Percentiles rank a stretch among this genome's conserved stretches.
phyloP scores from a whole-genome alignment of 495 filamentous ascomycete species.

The Penicillium salamii region DNA sequence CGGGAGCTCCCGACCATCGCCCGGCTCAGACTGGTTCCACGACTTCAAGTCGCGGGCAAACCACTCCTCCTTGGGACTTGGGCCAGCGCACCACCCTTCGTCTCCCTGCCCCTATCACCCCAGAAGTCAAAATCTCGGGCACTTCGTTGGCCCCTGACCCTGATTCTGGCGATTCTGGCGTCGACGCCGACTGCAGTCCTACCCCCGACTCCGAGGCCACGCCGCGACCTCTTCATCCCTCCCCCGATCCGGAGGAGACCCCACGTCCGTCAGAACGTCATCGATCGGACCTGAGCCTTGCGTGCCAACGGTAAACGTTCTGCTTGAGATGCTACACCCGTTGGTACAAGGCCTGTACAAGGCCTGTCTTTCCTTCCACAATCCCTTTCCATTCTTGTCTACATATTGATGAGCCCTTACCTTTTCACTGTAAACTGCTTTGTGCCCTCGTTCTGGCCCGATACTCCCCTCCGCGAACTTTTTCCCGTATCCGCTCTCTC shows the following conservation, averaged over 20 bases:
- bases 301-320: slow-evolving; percentile 11
- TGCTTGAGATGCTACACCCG: background rate
- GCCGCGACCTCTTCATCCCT: slow-evolving; percentile 37
- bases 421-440: slow-evolving; percentile 16
- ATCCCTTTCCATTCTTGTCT: slow-evolving; percentile 9
- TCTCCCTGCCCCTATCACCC: slow-evolving; percentile 22
- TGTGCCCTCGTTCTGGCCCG: too few relatives aligned
- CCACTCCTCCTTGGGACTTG: slow-evolving; percentile 34
- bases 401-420: slow-evolving; percentile 14
- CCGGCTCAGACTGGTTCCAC: slow-evolving; percentile 1
- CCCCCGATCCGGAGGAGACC: slow-evolving; percentile 60
- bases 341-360: too few relatives aligned
- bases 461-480: slow-evolving; percentile 19
- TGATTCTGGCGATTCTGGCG: slow-evolving; percentile 16
- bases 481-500: slow-evolving; percentile 17
- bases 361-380: background rate
- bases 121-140: slow-evolving; percentile 21
- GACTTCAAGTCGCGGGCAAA: slow-evolving; percentile 24
- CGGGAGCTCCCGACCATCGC: slow-evolving; percentile 10
- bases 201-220: slow-evolving; percentile 39
- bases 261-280: slow-evolving; percentile 70
- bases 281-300: slow-evolving; percentile 43
- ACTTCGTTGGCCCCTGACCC: slow-evolving; percentile 7
- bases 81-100: background rate
- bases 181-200: slow-evolving; percentile 22